Evolutionary conservation across 257 asterid species (phyloP).

Genomic region (Ilex asprella): DNA sequence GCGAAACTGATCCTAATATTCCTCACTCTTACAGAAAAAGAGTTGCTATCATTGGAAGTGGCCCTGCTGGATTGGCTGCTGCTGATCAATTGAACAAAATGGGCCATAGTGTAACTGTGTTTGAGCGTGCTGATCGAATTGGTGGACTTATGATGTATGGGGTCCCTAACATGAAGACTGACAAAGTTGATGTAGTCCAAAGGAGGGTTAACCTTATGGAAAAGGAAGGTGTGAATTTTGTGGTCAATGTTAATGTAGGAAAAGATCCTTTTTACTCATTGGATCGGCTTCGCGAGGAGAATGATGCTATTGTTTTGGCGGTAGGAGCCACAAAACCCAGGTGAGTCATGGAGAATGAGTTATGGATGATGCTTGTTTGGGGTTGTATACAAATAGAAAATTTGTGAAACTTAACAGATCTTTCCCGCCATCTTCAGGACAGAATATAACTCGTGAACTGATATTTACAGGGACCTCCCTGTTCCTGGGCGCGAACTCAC

Average conservation of each 20-base stretch:
- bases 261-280: slow-evolving; percentile 61
- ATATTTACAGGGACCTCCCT: slow-evolving; percentile 77
- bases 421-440: too few relatives aligned
- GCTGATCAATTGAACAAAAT: slow-evolving; percentile 88
- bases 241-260: slow-evolving; percentile 81
- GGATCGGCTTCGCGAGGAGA: slow-evolving; percentile 62
- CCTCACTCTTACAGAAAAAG: slow-evolving; percentile 46
- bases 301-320: slow-evolving; percentile 86
- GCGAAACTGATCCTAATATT: not conserved
- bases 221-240: slow-evolving; percentile 84
- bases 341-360: slow-evolving; percentile 24
- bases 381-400: not conserved
- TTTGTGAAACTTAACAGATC: not conserved
- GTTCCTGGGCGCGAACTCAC: slow-evolving; percentile 94
- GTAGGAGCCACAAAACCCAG: slow-evolving; percentile 97
- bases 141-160: slow-evolving; percentile 99
- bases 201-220: slow-evolving; percentile 93
- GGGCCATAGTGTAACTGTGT: slow-evolving; percentile 90
- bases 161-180: slow-evolving; percentile 98
- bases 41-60: slow-evolving; percentile 93
- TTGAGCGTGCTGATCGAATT: slow-evolving; percentile 93
- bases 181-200: slow-evolving; percentile 78
- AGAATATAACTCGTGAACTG: not conserved
- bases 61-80: slow-evolving; percentile 99
- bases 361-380: not conserved